phyloP scores from a whole-genome alignment of 768 basidiomycete genomes.

The Daedaleopsis nitida region DNA sequence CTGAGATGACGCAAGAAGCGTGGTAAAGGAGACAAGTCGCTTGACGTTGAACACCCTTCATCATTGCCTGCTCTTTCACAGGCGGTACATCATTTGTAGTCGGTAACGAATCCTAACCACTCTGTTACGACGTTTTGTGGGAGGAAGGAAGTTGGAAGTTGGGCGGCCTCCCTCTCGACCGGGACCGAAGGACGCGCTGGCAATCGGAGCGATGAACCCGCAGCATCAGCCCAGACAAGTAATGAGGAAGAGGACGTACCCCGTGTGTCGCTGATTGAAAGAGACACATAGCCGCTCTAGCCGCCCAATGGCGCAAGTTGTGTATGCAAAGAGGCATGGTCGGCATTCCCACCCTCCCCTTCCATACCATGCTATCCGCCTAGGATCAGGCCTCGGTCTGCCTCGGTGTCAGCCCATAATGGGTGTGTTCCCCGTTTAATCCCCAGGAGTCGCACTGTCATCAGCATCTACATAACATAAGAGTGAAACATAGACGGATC shows the following conservation, averaged over 20 bases:
- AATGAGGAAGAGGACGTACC: background rate
- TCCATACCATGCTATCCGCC: background rate
- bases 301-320: slow-evolving; percentile 8
- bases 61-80: no score
- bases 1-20: slow-evolving; percentile 1
- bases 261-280: slow-evolving; percentile 6
- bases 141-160: background rate
- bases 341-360: background rate
- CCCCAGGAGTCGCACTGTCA: no score
- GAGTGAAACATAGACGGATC: no score
- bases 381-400: background rate
- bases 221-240: slow-evolving; percentile 4
- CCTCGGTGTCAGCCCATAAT: background rate
- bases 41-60: background rate
- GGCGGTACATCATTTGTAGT: background rate
- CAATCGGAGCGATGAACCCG: slow-evolving; percentile 4
- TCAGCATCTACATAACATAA: no score
- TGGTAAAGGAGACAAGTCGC: background rate
- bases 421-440: no score
- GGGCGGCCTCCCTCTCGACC: background rate
- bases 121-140: slow-evolving; percentile 9
- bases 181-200: slow-evolving; percentile 2
- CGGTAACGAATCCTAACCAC: slow-evolving; percentile 8
- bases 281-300: slow-evolving; percentile 1
- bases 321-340: slow-evolving; percentile 12